Conservation (phyloP, 257 asterid species). For the Leonotis leonurus region DNA sequence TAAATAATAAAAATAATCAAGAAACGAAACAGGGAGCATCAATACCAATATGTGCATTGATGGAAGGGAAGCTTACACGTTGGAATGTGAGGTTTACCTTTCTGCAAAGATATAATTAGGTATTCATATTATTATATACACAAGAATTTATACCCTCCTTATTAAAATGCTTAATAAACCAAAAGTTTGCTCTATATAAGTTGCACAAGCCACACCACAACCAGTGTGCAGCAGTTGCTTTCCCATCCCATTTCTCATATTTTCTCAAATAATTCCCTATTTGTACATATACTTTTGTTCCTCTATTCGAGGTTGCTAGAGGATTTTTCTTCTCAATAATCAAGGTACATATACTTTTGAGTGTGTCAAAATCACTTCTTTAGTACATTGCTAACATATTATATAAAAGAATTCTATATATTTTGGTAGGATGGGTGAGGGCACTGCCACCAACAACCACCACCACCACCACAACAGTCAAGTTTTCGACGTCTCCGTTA, state of each 20-base stretch:
- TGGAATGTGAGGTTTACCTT: conserved; percentile 4
- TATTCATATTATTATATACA: neutral
- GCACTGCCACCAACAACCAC: conserved; percentile 53
- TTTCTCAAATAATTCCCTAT: conserved; percentile 35
- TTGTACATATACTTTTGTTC: conserved; percentile 29
- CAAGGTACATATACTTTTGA: too few species aligned
- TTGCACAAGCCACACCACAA: conserved; percentile 4
- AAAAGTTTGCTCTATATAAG: conserved; percentile 30
- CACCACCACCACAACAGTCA: conserved; percentile 40
- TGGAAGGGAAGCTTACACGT: conserved; percentile 40
- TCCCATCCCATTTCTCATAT: conserved; percentile 25
- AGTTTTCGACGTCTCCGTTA: conserved; percentile 32
- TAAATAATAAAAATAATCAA: neutral
- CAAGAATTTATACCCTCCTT: conserved; percentile 1
- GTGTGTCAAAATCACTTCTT: too few species aligned
- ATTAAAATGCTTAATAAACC: neutral
- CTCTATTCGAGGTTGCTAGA: conserved; percentile 26
- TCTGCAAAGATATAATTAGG: conserved; percentile 1
- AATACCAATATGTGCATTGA: conserved; percentile 22
- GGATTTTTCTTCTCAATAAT: conserved; percentile 24
- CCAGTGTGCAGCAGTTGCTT: conserved; percentile 49
- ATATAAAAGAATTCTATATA: neutral
- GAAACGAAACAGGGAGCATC: conserved; percentile 24
- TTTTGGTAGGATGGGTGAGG: conserved; percentile 41
- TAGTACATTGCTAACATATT: too few species aligned